Evolutionary conservation across 2,329 filamentous ascomycete species (phyloP).

Genomic region (Monilinia vaccinii-corymbosi): DNA sequence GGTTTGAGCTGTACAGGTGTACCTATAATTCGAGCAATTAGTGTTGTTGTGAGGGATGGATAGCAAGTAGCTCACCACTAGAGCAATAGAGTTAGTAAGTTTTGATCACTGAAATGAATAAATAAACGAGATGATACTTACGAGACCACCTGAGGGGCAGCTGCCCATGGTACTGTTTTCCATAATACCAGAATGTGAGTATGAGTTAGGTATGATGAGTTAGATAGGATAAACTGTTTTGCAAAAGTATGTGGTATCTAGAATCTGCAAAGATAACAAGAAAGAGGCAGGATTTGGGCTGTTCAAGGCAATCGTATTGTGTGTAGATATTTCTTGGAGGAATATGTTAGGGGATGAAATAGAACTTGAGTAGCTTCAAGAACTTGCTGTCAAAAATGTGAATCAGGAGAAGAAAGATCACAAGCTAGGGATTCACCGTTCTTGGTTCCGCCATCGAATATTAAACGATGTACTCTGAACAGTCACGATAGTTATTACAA

Average conservation of each 20-base stretch:
- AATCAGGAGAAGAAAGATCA: not conserved
- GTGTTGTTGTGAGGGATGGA: not conserved
- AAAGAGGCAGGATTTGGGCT: not conserved
- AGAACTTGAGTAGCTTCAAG: not conserved
- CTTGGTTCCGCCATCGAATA: not conserved
- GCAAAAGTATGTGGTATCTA: not conserved
- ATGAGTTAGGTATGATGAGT: not conserved
- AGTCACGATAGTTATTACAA: not conserved
- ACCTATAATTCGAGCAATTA: slow-evolving; percentile 5
- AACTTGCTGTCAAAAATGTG: not conserved
- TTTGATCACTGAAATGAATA: not conserved
- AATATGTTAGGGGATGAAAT: not conserved
- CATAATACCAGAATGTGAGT: not conserved
- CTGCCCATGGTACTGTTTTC: not conserved
- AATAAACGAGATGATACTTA: not conserved
- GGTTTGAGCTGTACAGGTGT: slow-evolving; percentile 13
- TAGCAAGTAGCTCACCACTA: not conserved
- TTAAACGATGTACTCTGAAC: not conserved
- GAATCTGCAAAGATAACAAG: not conserved
- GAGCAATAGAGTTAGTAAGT: not conserved
- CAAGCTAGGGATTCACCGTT: not conserved
- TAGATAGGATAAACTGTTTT: not conserved
- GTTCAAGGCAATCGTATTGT: not conserved
- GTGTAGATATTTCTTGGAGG: not conserved
- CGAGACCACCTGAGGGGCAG: not conserved